Percentiles rank a stretch among this genome's conserved stretches.
These are phyloP conservation scores for Angophora floribunda DNA, from an alignment of 345 rosid species.

Conservation along the genomic window DNA sequence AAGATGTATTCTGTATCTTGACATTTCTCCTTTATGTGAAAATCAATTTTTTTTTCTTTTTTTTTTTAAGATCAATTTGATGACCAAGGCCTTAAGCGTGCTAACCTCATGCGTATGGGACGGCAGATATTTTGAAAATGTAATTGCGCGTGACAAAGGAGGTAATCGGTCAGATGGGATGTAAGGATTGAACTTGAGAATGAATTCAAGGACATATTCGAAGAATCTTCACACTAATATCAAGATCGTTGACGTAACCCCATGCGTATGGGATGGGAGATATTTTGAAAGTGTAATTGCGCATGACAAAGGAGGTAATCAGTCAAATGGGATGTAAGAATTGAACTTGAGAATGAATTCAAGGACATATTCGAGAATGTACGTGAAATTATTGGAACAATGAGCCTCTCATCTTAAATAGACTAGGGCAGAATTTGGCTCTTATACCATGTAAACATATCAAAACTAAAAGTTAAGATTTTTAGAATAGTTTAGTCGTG, in stretches of 20 bases:
- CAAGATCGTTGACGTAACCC: too few relatives aligned
- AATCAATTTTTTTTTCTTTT: neutral
- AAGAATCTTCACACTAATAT: too few relatives aligned
- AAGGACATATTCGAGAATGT: too few relatives aligned
- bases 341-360: too few relatives aligned
- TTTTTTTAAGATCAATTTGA: neutral
- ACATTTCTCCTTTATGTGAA: neutral
- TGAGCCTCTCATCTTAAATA: neutral
- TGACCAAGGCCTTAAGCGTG: neutral
- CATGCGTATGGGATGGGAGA: too few relatives aligned
- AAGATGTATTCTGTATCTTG: neutral
- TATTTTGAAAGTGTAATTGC: too few relatives aligned
- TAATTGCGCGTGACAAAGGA: too few relatives aligned
- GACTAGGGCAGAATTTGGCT: neutral
- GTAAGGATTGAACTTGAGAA: neutral
- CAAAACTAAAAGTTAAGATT: neutral
- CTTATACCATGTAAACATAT: accelerated
- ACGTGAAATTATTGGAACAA: accelerated
- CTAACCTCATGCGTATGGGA: neutral
- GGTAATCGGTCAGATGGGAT: too few relatives aligned
- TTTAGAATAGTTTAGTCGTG: neutral
- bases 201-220: too few relatives aligned
- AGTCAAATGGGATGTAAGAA: too few relatives aligned
- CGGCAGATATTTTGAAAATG: too few relatives aligned
- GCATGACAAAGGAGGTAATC: too few relatives aligned